phyloP scores from a whole-genome alignment of 495 filamentous ascomycete genomes.

The Bryoglossum gracile region DNA sequence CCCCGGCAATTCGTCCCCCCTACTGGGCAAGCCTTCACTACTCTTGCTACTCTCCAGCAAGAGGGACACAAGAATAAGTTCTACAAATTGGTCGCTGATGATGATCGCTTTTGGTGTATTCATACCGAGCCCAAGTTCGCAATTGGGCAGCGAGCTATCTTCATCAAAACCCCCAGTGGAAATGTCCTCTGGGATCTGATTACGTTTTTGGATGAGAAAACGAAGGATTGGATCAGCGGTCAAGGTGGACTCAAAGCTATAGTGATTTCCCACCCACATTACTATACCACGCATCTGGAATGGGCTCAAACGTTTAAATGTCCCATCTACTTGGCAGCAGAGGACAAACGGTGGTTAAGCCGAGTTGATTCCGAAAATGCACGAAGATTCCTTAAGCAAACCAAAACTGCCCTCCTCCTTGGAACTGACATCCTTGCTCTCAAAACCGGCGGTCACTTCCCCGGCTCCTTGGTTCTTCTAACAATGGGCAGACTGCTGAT shows the following conservation, averaged over 20 bases:
- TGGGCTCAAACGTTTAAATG: slow-evolving; percentile 61
- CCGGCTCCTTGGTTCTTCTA: slow-evolving; percentile 57
- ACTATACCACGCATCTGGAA: slow-evolving; percentile 59
- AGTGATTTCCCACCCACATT: slow-evolving; percentile 75
- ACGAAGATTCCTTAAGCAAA: slow-evolving; percentile 38
- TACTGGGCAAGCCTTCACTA: slow-evolving; percentile 54
- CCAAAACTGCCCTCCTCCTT: slow-evolving; percentile 26
- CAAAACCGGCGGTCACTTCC: slow-evolving; percentile 70
- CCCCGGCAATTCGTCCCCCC: slow-evolving; percentile 62
- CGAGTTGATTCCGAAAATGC: slow-evolving; percentile 27
- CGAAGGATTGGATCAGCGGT: slow-evolving; percentile 37
- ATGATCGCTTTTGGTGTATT: slow-evolving; percentile 43
- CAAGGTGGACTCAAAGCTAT: slow-evolving; percentile 61
- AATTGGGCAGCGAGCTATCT: slow-evolving; percentile 66
- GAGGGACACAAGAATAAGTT: slow-evolving; percentile 12
- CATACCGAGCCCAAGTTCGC: slow-evolving; percentile 54
- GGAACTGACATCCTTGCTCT: slow-evolving; percentile 49
- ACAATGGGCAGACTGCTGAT: slow-evolving; percentile 46
- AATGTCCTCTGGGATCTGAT: slow-evolving; percentile 75
- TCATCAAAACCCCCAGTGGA: slow-evolving; percentile 50
- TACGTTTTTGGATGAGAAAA: slow-evolving; percentile 53
- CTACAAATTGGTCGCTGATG: slow-evolving; percentile 24
- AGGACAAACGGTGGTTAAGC: slow-evolving; percentile 57
- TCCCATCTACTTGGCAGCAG: slow-evolving; percentile 51
- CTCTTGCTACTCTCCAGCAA: slow-evolving; percentile 20